Evolutionary conservation across 805 yeast species (phyloP), one percentile per base, ranked within the genome.

Genomic region (Starmerella sirachaensis): DNA sequence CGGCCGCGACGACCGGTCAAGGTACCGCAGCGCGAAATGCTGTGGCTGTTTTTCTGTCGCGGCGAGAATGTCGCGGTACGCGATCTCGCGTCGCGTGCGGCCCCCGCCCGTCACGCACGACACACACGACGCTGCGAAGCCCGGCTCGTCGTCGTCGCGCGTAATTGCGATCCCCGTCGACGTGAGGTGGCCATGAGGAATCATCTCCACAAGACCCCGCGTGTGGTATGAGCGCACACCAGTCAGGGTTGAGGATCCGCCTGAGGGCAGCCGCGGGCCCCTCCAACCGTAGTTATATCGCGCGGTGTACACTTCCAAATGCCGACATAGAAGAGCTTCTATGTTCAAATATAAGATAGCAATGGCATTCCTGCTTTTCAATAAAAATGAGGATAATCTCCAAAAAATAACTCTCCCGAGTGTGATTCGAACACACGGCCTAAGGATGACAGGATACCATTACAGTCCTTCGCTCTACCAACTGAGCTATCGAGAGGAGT

Each of bases 401-500:
- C 18, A 10, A 32, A 41, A 35, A 40, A 31, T 9, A 34, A 40
- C 37, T 40, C 45, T 31, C 34, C 21, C 35, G 24, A 29, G 35
- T 32, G 35, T 45, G 35, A 32, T 27, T 32, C 35, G 35, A 46
- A 46, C 50, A 38, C 50, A 43, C 45, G 50, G 44, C 47, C 50
- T 40, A 45, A 41, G 47, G 50, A 46, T 46, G 34, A 37, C 46
- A 24, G 33, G 17, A 29, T 31, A 33, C 42, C 46, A 44, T 46
- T 46, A 46, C 50, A 46, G 50, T 46, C 50, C 47, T 44, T 49
- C 53, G 53, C 53, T 48, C 51, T 49, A 47, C 53, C 53, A n/a
- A 44, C 53, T 49, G 50, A 48, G 53, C 53, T 48, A 49, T 45
- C 48, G 52, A 42, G 52, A 48, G 52, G n/a, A n/a, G n/a, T n/a